phyloP scores from a whole-genome alignment of 1,284 basidiomycete species.

The Sphaerobolus stellatus region DNA sequence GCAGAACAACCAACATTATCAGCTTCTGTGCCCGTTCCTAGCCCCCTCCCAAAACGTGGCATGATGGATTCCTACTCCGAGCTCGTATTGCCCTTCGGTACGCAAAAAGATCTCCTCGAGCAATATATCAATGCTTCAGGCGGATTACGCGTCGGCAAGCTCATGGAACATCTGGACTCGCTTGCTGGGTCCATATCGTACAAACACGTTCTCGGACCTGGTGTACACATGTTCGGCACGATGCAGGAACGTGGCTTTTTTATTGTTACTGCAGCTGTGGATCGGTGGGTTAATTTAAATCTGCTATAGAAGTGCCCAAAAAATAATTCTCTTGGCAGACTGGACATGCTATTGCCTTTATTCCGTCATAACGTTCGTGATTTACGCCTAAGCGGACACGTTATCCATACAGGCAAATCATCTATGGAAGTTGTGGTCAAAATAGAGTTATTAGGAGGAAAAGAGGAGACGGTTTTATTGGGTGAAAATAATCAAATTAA shows the following conservation, averaged over 20 bases:
- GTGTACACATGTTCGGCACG: slow-evolving; percentile 50
- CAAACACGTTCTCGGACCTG: slow-evolving; percentile 73
- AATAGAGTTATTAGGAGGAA: slow-evolving; percentile 62
- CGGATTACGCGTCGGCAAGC: slow-evolving; percentile 66
- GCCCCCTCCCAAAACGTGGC: slow-evolving; percentile 33
- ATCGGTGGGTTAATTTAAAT: slow-evolving; percentile 49
- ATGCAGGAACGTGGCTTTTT: slow-evolving; percentile 69
- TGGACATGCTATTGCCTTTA: slow-evolving; percentile 63
- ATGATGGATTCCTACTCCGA: slow-evolving; percentile 75
- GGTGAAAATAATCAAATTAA: slow-evolving; percentile 41
- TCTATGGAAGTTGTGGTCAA: slow-evolving; percentile 83
- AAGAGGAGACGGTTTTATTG: slow-evolving; percentile 63
- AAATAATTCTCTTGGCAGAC: slow-evolving; percentile 32
- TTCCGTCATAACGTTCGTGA: slow-evolving; percentile 53
- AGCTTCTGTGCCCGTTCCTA: slow-evolving; percentile 25
- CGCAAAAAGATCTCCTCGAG: slow-evolving; percentile 56
- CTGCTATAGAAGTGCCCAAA: background rate
- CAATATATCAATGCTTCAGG: slow-evolving; percentile 69
- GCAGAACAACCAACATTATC: slow-evolving; percentile 34
- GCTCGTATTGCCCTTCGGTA: slow-evolving; percentile 60
- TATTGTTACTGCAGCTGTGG: slow-evolving; percentile 79
- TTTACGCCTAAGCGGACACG: slow-evolving; percentile 73
- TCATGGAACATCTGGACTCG: slow-evolving; percentile 79
- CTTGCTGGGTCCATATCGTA: slow-evolving; percentile 81
- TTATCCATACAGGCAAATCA: slow-evolving; percentile 73